A percentile compares a stretch with the other conserved stretches of the same genome.
phyloP scores from a whole-genome alignment of 129 eudicot species.

The carrot (Daucus carota) region DNA sequence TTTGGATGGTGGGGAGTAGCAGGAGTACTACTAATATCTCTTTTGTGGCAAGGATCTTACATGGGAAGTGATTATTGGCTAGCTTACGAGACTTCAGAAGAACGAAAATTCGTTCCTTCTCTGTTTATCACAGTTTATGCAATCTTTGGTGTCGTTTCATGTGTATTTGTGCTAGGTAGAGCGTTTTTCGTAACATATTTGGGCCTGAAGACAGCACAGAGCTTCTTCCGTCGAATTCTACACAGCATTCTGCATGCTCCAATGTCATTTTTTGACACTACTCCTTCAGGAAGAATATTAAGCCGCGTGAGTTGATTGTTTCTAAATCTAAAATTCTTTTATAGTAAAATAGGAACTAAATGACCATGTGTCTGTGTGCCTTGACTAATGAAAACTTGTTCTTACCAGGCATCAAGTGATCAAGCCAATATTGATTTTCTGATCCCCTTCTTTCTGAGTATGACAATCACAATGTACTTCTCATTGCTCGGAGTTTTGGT shows the following conservation, averaged over 20 bases:
- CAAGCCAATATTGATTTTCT: constrained; percentile 52
- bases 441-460: constrained; percentile 42
- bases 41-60: constrained; percentile 40
- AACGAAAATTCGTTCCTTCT: constrained; percentile 26
- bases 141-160: constrained; percentile 29
- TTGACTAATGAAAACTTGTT: constrained; percentile 7
- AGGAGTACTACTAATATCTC: constrained; percentile 27
- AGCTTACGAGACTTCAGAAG: constrained; percentile 53
- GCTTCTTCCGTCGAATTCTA: constrained; percentile 47
- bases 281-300: constrained; percentile 72
- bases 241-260: constrained; percentile 64
- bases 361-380: neutral
- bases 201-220: constrained; percentile 54
- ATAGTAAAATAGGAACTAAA: neutral
- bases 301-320: constrained; percentile 43
- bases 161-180: constrained; percentile 29
- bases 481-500: constrained; percentile 42
- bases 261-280: constrained; percentile 78
- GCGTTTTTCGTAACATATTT: constrained; percentile 23
- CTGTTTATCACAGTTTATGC: constrained; percentile 44
- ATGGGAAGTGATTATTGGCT: constrained; percentile 74
- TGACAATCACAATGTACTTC: constrained; percentile 42
- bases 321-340: neutral
- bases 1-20: constrained; percentile 61
- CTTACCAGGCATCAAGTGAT: constrained; percentile 66